Evolutionary conservation across 2,329 filamentous ascomycete genomes (phyloP).

Genomic region (Trichoderma harzianum): DNA sequence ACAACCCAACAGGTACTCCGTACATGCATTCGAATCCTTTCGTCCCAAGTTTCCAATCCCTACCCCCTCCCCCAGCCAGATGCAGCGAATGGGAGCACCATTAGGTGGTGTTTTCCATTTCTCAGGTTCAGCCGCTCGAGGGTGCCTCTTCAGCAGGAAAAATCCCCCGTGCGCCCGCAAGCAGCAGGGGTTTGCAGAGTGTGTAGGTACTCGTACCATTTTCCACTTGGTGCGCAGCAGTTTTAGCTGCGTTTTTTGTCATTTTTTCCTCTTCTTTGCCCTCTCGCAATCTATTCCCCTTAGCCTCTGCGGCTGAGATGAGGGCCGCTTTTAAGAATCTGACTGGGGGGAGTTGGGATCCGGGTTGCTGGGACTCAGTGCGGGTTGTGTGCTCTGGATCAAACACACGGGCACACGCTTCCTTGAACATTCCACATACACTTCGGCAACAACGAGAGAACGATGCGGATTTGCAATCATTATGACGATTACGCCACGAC

Average conservation of each 20-base stretch:
- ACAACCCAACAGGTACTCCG: background rate
- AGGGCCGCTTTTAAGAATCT: slow-evolving; percentile 3
- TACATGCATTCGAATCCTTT: background rate
- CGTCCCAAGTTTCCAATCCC: background rate
- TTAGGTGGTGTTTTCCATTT: background rate
- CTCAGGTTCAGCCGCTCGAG: background rate
- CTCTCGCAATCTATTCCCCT: background rate
- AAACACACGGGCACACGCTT: background rate
- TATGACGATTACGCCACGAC: background rate
- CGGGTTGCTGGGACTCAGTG: slow-evolving; percentile 10
- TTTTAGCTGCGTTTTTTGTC: background rate
- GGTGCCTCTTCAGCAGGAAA: background rate
- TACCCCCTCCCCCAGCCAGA: background rate
- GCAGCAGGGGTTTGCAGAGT: background rate
- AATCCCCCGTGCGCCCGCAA: slow-evolving; percentile 5
- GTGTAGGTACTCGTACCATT: background rate
- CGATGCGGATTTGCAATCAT: background rate
- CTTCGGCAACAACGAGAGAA: background rate
- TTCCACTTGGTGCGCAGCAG: background rate
- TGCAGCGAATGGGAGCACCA: background rate
- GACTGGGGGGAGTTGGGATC: background rate
- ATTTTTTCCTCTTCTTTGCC: background rate
- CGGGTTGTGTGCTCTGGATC: background rate
- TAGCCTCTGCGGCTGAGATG: slow-evolving; percentile 7
- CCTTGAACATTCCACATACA: background rate